phyloP scores from a whole-genome alignment of 805 yeast genomes.

The Nakazawaea wickerhamii region DNA sequence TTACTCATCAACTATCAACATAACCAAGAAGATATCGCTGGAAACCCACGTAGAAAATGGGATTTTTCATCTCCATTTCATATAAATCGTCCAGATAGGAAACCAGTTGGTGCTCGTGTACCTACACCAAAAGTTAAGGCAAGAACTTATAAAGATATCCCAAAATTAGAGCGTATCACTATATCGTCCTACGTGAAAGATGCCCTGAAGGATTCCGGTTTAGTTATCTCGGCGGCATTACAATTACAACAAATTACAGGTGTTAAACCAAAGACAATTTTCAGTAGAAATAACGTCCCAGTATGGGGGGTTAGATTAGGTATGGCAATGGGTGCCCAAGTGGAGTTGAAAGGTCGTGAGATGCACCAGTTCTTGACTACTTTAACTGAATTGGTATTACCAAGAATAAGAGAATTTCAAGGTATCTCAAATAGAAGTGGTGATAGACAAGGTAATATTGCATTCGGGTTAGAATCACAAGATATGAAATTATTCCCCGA shows the following conservation, averaged over 20 bases:
- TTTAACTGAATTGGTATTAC: constrained; percentile 85
- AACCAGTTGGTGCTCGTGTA: constrained; percentile 70
- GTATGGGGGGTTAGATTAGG: constrained; percentile 86
- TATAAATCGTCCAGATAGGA: constrained; percentile 69
- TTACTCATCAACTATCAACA: constrained; percentile 75
- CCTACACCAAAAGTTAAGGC: constrained; percentile 72
- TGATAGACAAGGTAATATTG: constrained; percentile 78
- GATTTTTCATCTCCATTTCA: constrained; percentile 86
- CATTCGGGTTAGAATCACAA: constrained; percentile 76
- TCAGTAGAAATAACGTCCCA: constrained; percentile 73
- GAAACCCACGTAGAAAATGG: constrained; percentile 79
- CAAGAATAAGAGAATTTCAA: constrained; percentile 81
- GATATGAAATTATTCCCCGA: constrained; percentile 87
- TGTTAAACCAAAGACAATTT: constrained; percentile 67
- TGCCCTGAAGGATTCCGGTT: constrained; percentile 64
- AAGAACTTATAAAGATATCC: constrained; percentile 63
- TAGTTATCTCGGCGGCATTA: constrained; percentile 69
- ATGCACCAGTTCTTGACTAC: constrained; percentile 85
- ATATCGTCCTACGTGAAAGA: constrained; percentile 74
- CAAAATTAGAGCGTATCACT: constrained; percentile 60
- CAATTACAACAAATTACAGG: constrained; percentile 95
- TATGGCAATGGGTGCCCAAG: constrained; percentile 86
- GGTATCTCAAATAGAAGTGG: constrained; percentile 78
- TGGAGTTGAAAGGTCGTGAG: constrained; percentile 68
- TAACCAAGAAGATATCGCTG: constrained; percentile 45